These are phyloP conservation scores for Coleophoma eucalyptorum DNA, from an alignment of 2,329 filamentous ascomycete genomes.

Conservation along the genomic window DNA sequence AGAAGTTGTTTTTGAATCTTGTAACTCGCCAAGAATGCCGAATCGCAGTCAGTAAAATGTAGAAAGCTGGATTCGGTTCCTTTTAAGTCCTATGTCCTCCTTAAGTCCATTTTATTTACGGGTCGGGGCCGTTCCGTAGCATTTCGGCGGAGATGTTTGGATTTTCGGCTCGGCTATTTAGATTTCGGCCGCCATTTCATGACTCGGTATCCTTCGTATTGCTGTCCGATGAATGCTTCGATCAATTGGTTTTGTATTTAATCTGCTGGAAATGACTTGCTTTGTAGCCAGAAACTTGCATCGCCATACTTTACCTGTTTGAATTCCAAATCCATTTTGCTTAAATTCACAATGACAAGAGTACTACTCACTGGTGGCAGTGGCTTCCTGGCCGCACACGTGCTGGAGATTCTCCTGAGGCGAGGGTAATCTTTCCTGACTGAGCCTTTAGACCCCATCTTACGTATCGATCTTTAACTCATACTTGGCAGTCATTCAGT, in stretches of 20 bases:
- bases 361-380: conserved; percentile 27
- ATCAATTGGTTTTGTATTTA: too few relatives aligned
- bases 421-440: background rate
- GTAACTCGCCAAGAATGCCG: background rate
- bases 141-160: background rate
- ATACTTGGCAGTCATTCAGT: conserved; percentile 24
- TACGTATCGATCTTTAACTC: background rate
- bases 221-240: too few relatives aligned
- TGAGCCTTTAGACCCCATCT: background rate
- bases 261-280: too few relatives aligned
- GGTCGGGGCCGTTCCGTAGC: background rate
- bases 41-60: background rate
- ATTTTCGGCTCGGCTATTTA: background rate
- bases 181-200: background rate
- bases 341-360: background rate
- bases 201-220: background rate
- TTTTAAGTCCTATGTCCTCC: background rate
- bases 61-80: background rate
- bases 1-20: background rate
- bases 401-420: conserved; percentile 38
- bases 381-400: conserved; percentile 47
- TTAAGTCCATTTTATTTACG: background rate
- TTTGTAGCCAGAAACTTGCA: too few relatives aligned
- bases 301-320: too few relatives aligned
- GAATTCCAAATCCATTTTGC: too few relatives aligned